These are phyloP conservation scores for Tardiomyces depauwii DNA, from an alignment of 1,139 yeast genomes.

Conservation along the genomic window DNA sequence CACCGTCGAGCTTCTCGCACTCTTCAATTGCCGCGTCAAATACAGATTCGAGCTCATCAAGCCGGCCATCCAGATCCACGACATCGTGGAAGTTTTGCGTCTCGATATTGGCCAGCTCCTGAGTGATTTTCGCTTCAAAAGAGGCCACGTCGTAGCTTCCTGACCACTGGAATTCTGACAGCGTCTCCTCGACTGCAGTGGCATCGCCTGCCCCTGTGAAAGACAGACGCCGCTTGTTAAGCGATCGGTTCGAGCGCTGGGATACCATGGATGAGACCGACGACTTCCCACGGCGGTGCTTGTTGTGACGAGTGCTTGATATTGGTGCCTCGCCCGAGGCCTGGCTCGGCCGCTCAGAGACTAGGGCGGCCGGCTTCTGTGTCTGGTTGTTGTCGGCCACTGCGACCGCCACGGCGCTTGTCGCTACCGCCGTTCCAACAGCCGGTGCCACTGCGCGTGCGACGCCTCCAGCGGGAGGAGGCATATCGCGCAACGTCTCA, in stretches of 20 bases:
- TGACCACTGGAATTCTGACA: slow-evolving; percentile 69
- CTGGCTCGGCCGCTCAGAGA: neutral
- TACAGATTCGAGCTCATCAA: slow-evolving; percentile 35
- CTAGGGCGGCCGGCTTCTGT: too few relatives aligned
- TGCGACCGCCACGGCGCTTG: too few relatives aligned
- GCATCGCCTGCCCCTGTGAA: neutral
- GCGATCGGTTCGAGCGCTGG: neutral
- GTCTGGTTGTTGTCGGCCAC: too few relatives aligned
- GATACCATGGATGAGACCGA: slow-evolving; percentile 1
- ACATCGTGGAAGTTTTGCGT: slow-evolving; percentile 39
- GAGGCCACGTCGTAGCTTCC: slow-evolving; percentile 49
- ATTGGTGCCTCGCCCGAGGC: neutral
- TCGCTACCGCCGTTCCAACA: too few relatives aligned
- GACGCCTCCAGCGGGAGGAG: too few relatives aligned
- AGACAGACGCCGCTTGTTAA: neutral
- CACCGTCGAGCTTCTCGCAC: slow-evolving; percentile 52
- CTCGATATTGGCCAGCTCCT: slow-evolving; percentile 40
- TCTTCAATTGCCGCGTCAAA: slow-evolving; percentile 43
- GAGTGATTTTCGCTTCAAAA: slow-evolving; percentile 44
- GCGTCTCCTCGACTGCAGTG: slow-evolving; percentile 43
- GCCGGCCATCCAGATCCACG: slow-evolving; percentile 32
- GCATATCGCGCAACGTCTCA: too few relatives aligned
- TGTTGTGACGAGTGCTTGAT: neutral
- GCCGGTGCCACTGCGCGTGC: too few relatives aligned
- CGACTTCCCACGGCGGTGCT: neutral